A percentile compares a stretch with the other conserved stretches of the same genome.
These are phyloP conservation scores for Arthroderma sp. DNA, from an alignment of 2,329 filamentous ascomycete species.

Conservation along the genomic window DNA sequence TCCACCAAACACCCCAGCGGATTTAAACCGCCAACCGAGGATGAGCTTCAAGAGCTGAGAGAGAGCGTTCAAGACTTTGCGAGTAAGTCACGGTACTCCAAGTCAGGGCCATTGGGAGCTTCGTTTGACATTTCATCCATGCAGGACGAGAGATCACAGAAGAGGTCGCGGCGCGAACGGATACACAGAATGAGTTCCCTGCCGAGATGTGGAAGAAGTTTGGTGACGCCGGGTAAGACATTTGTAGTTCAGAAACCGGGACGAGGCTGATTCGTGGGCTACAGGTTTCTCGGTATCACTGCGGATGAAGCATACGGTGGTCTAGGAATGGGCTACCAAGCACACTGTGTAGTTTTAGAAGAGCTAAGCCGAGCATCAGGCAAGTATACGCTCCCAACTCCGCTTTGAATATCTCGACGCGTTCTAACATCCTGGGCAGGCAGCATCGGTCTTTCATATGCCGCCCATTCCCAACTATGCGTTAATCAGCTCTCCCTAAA, in stretches of 20 bases:
- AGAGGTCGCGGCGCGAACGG: conserved; percentile 68
- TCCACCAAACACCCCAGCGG: conserved; percentile 57
- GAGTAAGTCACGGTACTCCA: conserved; percentile 22
- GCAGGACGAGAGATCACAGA: conserved; percentile 69
- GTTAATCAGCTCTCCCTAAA: conserved; percentile 94
- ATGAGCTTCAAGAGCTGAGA: conserved; percentile 67
- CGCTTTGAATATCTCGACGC: not conserved
- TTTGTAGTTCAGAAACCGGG: not conserved
- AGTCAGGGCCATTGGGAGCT: not conserved
- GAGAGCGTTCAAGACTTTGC: conserved; percentile 82
- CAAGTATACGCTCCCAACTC: conserved; percentile 6
- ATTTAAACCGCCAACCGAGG: conserved; percentile 52
- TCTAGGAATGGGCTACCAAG: conserved; percentile 85
- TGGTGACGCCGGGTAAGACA: conserved; percentile 57
- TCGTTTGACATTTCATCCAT: not conserved
- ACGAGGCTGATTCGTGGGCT: not conserved
- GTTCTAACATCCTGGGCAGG: conserved; percentile 13
- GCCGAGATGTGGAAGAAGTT: conserved; percentile 86
- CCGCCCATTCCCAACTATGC: conserved; percentile 89
- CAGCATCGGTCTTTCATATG: conserved; percentile 74
- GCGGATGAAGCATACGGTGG: conserved; percentile 87
- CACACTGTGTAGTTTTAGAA: conserved; percentile 90
- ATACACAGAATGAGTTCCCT: conserved; percentile 78
- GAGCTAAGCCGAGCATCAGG: conserved; percentile 80
- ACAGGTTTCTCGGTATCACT: conserved; percentile 76